Conservation (phyloP, 129 eudicot species). For the Artemisia argyi region DNA sequence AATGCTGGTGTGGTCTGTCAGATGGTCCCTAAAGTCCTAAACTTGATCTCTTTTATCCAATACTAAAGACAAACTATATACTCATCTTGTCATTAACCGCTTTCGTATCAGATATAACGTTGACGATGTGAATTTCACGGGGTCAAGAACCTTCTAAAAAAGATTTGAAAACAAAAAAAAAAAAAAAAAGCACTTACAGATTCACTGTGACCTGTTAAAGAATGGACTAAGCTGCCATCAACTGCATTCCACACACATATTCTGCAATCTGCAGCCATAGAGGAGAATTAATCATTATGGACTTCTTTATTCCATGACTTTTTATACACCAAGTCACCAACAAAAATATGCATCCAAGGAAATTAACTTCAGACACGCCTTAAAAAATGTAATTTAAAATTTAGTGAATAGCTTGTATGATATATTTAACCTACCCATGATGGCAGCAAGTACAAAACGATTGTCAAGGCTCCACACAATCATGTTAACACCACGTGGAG, state of each 20-base stretch:
- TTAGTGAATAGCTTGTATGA: too few relatives aligned
- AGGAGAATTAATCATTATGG: slow-evolving; percentile 19
- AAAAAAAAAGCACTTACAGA: slow-evolving; percentile 59
- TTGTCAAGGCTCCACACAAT: slow-evolving; percentile 97
- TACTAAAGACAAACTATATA: not conserved
- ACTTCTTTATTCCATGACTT: slow-evolving; percentile 22
- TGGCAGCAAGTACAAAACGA: slow-evolving; percentile 98
- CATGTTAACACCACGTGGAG: slow-evolving; percentile 99
- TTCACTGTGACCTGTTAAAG: slow-evolving; percentile 91
- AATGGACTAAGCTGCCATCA: slow-evolving; percentile 97
- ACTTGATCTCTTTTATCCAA: not conserved
- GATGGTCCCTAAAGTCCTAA: not conserved
- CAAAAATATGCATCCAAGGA: not conserved
- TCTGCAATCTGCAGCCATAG: slow-evolving; percentile 79
- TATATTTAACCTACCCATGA: slow-evolving; percentile 72
- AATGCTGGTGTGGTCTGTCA: not conserved
- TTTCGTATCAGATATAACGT: not conserved
- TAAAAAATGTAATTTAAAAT: not conserved
- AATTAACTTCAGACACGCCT: not conserved
- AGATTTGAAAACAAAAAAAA: not conserved
- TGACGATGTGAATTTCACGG: not conserved
- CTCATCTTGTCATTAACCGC: not conserved
- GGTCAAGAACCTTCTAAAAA: not conserved
- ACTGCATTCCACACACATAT: slow-evolving; percentile 99
- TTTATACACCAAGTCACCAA: not conserved